Conservation (phyloP, 2,329 filamentous ascomycete species). For the Calonectria fujianensis region DNA sequence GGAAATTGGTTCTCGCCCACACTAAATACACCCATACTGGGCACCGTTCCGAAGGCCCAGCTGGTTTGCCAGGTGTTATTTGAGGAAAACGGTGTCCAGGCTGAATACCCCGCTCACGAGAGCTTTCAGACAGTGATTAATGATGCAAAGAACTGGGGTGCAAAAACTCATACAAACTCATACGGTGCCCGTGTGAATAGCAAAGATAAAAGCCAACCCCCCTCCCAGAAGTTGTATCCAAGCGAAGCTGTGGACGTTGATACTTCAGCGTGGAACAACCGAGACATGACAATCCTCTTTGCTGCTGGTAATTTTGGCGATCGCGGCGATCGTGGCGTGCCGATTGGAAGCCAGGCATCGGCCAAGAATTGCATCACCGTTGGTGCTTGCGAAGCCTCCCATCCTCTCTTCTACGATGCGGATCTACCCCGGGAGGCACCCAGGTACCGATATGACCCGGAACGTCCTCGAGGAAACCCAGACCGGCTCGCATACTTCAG, state of each 20-base stretch:
- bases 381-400: neutral
- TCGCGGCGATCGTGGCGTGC: neutral
- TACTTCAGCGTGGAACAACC: neutral
- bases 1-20: neutral
- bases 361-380: slow-evolving; percentile 6
- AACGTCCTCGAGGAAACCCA: neutral
- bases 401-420: neutral
- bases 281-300: neutral
- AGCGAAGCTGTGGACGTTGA: neutral
- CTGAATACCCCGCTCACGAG: neutral
- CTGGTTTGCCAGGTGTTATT: neutral
- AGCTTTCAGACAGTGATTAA: neutral
- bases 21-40: neutral
- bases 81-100: neutral
- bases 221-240: neutral
- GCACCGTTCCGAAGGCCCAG: neutral
- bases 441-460: neutral
- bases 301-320: neutral
- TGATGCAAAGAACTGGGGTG: neutral
- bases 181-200: neutral
- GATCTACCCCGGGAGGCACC: neutral
- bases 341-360: neutral
- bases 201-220: too few relatives aligned
- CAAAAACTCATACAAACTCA: neutral
- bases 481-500: neutral